Conservation (phyloP, 371 early-diverging fungal genomes). For the Lichtheimia hyalospora region DNA sequence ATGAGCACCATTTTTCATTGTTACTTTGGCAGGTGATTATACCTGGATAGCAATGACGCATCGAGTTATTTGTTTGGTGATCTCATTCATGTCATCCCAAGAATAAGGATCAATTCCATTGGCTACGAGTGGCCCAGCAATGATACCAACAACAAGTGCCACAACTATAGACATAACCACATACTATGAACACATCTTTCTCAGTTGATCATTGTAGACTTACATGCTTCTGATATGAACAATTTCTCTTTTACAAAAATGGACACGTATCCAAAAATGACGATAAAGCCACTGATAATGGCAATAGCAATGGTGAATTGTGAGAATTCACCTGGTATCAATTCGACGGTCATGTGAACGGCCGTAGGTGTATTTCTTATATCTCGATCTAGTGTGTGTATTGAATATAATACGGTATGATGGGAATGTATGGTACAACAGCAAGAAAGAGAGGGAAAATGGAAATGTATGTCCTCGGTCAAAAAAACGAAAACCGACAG, state of each 20-base stretch:
- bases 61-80: constrained; percentile 74
- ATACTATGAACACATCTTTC: not conserved
- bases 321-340: constrained; percentile 51
- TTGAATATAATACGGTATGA: not conserved
- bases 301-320: constrained; percentile 55
- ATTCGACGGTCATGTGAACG: constrained; percentile 15
- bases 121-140: constrained; percentile 74
- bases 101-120: constrained; percentile 62
- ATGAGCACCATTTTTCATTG: not conserved
- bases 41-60: constrained; percentile 82
- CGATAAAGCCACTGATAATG: constrained; percentile 81
- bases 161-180: constrained; percentile 56
- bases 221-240: constrained; percentile 89
- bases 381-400: not conserved
- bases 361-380: not conserved
- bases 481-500: no score
- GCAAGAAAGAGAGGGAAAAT: not conserved
- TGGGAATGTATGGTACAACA: not conserved
- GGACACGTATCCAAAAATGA: constrained; percentile 87
- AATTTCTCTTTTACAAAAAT: constrained; percentile 89
- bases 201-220: constrained; percentile 16
- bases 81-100: constrained; percentile 48
- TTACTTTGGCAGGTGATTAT: not conserved
- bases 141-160: constrained; percentile 85
- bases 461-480: no score